Evolutionary conservation across 345 rosid species (phyloP).

Genomic region (Capsella bursapastoris): DNA sequence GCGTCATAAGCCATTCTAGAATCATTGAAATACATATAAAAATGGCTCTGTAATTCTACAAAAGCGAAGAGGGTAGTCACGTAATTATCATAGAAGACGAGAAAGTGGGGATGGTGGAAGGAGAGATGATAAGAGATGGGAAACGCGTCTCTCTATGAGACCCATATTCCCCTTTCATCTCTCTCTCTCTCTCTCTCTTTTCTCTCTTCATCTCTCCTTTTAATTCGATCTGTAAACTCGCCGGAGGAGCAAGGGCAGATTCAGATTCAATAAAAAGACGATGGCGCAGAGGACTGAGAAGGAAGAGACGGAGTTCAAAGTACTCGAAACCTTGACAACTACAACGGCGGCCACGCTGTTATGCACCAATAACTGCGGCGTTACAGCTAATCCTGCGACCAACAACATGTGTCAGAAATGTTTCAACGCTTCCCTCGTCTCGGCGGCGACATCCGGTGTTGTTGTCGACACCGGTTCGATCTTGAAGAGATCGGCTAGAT

Average conservation of each 20-base stretch:
- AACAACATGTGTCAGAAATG: conserved; percentile 98
- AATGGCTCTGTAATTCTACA: conserved; percentile 21
- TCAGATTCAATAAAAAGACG: neutral
- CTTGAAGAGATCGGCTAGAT: conserved; percentile 61
- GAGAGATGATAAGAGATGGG: conserved; percentile 54
- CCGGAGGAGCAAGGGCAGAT: conserved; percentile 22
- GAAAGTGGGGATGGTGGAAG: conserved; percentile 45
- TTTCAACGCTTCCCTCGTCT: conserved; percentile 63
- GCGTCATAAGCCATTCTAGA: conserved; percentile 42
- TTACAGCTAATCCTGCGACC: conserved; percentile 85
- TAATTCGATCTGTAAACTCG: neutral
- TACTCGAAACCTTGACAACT: conserved; percentile 62
- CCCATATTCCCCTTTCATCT: conserved; percentile 66
- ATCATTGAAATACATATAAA: conserved; percentile 17
- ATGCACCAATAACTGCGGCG: conserved; percentile 84
- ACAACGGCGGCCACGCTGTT: conserved; percentile 36
- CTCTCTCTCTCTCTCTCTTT: neutral
- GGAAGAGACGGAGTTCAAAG: conserved; percentile 96
- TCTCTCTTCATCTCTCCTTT: neutral
- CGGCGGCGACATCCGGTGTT: conserved; percentile 35
- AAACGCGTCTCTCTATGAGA: conserved; percentile 83
- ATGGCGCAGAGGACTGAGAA: conserved; percentile 94
- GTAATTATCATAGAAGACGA: conserved; percentile 25
- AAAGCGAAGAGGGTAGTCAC: conserved; percentile 44
- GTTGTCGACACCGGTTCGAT: conserved; percentile 44